phyloP scores from a whole-genome alignment of 768 basidiomycete genomes.

The Tephrocybe sp. region DNA sequence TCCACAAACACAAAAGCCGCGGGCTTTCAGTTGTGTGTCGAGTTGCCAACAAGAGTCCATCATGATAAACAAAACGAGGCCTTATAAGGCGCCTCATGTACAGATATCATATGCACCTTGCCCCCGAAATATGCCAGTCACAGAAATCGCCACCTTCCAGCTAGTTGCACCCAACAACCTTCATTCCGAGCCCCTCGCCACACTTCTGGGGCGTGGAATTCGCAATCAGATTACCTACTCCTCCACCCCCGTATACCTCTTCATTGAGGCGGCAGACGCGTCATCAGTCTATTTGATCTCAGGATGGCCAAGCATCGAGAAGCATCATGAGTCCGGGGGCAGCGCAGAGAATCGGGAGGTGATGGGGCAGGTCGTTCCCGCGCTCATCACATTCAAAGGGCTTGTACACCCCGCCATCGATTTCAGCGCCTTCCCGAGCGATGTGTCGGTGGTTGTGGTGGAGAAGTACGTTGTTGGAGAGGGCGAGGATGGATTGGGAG shows the following conservation, averaged over 20 bases:
- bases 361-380: slow-evolving; percentile 24
- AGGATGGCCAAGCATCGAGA: slow-evolving; percentile 42
- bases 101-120: too few relatives aligned
- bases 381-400: slow-evolving; percentile 29
- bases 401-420: slow-evolving; percentile 41
- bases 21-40: too few relatives aligned
- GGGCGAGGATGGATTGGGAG: neutral
- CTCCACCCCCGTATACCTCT: slow-evolving; percentile 41
- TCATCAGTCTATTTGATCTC: slow-evolving; percentile 37
- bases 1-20: too few relatives aligned
- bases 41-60: too few relatives aligned
- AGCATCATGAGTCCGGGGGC: slow-evolving; percentile 42
- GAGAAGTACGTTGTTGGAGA: slow-evolving; percentile 2
- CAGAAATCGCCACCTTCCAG: slow-evolving; percentile 40
- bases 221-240: slow-evolving; percentile 40
- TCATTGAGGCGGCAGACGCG: slow-evolving; percentile 24
- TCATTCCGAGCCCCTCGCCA: slow-evolving; percentile 25
- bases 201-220: slow-evolving; percentile 30
- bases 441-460: slow-evolving; percentile 6
- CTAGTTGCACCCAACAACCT: slow-evolving; percentile 30
- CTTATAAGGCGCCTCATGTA: too few relatives aligned
- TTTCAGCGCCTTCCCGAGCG: slow-evolving; percentile 29
- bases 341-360: slow-evolving; percentile 40
- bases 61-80: too few relatives aligned
- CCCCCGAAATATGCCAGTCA: slow-evolving; percentile 52